Percentiles rank a stretch among this genome's conserved stretches.
phyloP scores from a whole-genome alignment of 768 basidiomycete genomes.

The Pisolithus sp. region DNA sequence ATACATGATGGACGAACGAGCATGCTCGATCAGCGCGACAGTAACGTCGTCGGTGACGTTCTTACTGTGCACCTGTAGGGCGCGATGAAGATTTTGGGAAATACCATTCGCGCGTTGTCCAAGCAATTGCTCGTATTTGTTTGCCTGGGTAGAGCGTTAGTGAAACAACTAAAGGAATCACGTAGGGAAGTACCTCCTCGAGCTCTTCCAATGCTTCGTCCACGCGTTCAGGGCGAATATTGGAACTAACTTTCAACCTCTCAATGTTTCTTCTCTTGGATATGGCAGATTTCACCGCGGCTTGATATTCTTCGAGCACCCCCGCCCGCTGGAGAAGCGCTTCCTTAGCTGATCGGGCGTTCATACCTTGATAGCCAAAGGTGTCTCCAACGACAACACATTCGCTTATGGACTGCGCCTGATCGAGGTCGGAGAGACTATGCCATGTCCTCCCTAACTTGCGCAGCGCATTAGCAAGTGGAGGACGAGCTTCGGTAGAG shows the following conservation, averaged over 20 bases:
- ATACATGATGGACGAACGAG: constrained; percentile 85
- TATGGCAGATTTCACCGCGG: constrained; percentile 88
- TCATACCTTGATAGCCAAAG: constrained; percentile 92
- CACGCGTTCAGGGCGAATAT: constrained; percentile 78
- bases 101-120: constrained; percentile 87
- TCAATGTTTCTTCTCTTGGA: constrained; percentile 91
- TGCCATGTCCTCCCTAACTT: constrained; percentile 88
- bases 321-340: constrained; percentile 84
- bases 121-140: constrained; percentile 81
- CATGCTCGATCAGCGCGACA: constrained; percentile 86
- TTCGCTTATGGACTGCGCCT: constrained; percentile 89
- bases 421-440: constrained; percentile 79
- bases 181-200: constrained; percentile 61
- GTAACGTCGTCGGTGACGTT: constrained; percentile 90
- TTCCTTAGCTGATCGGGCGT: constrained; percentile 95
- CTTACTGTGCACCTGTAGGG: constrained; percentile 77
- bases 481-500: constrained; percentile 81
- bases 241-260: constrained; percentile 77
- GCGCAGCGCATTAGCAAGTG: constrained; percentile 74
- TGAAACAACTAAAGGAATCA: constrained; percentile 1
- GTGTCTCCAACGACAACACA: constrained; percentile 95
- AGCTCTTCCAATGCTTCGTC: constrained; percentile 90
- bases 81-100: constrained; percentile 85
- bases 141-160: constrained; percentile 51
- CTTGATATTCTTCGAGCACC: constrained; percentile 90